Percentiles rank a stretch among this genome's conserved stretches.
These are phyloP conservation scores for Suhomyces yuchorum DNA, from an alignment of 1,139 yeast genomes.

Conservation along the genomic window DNA sequence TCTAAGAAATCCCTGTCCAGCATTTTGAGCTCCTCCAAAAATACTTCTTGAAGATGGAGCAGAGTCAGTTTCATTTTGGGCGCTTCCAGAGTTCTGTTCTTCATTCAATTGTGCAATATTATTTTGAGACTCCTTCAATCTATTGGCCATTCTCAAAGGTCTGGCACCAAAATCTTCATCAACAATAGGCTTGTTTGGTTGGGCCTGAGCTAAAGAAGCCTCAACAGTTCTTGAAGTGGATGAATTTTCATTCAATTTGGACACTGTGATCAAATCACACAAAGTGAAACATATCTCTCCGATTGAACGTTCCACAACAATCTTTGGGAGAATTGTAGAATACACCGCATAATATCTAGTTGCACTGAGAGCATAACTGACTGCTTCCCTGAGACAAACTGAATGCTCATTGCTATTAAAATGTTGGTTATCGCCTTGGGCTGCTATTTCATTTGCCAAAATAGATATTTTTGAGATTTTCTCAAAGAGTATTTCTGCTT, in stretches of 20 bases:
- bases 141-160: conserved; percentile 61
- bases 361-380: conserved; percentile 76
- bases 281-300: conserved; percentile 75
- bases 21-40: conserved; percentile 4
- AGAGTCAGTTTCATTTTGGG: conserved; percentile 1
- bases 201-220: conserved; percentile 5
- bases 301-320: conserved; percentile 75
- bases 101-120: not conserved
- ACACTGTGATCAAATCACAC: conserved; percentile 65
- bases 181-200: conserved; percentile 3
- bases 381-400: conserved; percentile 60
- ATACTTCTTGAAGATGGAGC: conserved; percentile 3
- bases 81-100: conserved; percentile 4
- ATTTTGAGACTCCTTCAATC: conserved; percentile 27
- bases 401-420: conserved; percentile 40
- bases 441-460: conserved; percentile 50
- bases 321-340: conserved; percentile 63
- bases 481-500: conserved; percentile 53
- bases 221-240: conserved; percentile 15
- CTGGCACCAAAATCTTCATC: conserved; percentile 47
- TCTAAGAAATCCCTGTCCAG: conserved; percentile 16
- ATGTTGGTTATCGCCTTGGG: conserved; percentile 40
- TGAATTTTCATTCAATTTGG: conserved; percentile 45
- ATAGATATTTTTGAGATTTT: conserved; percentile 55
- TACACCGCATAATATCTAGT: conserved; percentile 76